Percentiles rank a stretch among this genome's conserved stretches.
phyloP scores from a whole-genome alignment of 306 rosid genomes.

The Carpinus fangiana region DNA sequence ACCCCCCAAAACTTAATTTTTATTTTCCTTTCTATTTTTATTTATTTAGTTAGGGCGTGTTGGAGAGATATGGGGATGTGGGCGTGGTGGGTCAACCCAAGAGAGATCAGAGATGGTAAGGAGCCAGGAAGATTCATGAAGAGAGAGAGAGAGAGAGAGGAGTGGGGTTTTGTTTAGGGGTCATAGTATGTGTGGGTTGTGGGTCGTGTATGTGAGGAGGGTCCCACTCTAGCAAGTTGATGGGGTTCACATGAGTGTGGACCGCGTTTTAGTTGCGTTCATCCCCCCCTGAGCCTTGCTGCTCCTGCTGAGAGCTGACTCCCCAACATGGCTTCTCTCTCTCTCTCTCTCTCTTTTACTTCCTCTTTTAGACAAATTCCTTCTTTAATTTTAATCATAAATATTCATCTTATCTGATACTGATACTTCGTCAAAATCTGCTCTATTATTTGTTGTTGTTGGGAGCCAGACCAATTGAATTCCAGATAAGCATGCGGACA shows the following conservation, averaged over 20 bases:
- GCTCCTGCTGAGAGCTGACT: constrained; percentile 23
- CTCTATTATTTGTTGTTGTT: constrained; percentile 36
- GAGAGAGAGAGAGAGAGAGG: background rate
- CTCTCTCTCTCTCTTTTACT: background rate
- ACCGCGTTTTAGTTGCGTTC: constrained; percentile 63
- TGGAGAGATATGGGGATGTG: constrained; percentile 46
- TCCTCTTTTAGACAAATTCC: background rate
- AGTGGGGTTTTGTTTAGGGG: background rate
- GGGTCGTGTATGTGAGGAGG: constrained; percentile 66
- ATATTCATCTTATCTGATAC: constrained; percentile 30
- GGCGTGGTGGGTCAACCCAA: constrained; percentile 67
- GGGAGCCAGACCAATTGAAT: constrained; percentile 17
- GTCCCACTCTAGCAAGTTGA: constrained; percentile 67
- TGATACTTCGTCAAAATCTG: constrained; percentile 33
- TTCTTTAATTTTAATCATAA: background rate
- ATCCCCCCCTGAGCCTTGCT: constrained; percentile 94
- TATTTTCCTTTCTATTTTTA: background rate
- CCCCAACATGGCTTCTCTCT: constrained; percentile 38
- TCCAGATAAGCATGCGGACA: constrained; percentile 35
- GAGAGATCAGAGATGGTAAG: constrained; percentile 33
- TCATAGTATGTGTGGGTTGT: constrained; percentile 50
- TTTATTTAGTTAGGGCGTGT: constrained; percentile 16
- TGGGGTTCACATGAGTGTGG: constrained; percentile 87
- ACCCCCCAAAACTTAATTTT: background rate
- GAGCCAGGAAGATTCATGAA: constrained; percentile 75